Base-by-base conservation (phyloP, 1,139 yeast genomes). In the Williopsis jadinii region DNA sequence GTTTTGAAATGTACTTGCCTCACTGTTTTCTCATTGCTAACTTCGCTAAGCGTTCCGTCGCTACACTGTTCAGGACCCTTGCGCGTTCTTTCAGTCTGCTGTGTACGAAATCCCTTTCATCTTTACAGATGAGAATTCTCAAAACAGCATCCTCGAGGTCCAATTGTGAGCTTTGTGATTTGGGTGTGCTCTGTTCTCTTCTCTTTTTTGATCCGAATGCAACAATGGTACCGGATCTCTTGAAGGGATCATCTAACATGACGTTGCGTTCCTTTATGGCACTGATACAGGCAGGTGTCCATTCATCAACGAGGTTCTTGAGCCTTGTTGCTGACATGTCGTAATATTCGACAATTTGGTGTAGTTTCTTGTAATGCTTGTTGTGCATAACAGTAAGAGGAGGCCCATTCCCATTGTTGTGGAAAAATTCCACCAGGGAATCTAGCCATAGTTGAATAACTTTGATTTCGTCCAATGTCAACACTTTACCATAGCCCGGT, bases 341-440 rank as follows among this genome's bases (percentile, higher is more conserved):
- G 55, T 84, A 84, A 55, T 77, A 78, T 1, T 75, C 79, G 1
- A 90, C 87, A 13, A 84, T 67, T 19, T 83, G 63, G 46, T 81
- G 62, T 19, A 85, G 60, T 30, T 80, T 73, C 56, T 83, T 87
- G 56, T 82, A 84, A 33, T 73, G 73, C 37, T 73, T 77, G 43
- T 77, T 77, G 49, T 80, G 81, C 53, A 86, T 63, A 10, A 75
- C 77, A 48, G 74, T 79, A 34, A 84, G 56, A 0, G 88, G 75
- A 0, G 94, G 94, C 0, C 95, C 95, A 39, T 82, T 83, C 1
- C 95, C 95, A 43, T 75, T 80, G 54, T 84, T 82, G 56, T 86
- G 80, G 63, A 87, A 86, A 57, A 85, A 86, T 46, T 80, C 87
- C 41, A 82, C 76, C 31, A 85, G 63, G 10, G 81, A 70, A 41